phyloP scores from a whole-genome alignment of 495 filamentous ascomycete species.

The Pseudomonodictys pantanalensis region DNA sequence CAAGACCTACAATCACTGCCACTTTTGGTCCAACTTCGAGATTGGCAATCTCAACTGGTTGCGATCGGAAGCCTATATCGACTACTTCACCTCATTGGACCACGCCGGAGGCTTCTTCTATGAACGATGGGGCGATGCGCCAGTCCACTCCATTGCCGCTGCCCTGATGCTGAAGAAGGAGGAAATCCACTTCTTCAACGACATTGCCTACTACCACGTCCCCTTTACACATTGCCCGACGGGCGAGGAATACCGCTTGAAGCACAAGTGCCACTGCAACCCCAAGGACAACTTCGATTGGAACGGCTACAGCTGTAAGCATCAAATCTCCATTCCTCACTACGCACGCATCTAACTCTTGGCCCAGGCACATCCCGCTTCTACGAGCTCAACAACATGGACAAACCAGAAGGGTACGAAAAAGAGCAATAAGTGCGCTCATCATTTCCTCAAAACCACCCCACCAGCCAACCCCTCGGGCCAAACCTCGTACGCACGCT shows the following conservation, averaged over 20 bases:
- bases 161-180: slow-evolving; percentile 81
- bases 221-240: slow-evolving; percentile 98
- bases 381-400: slow-evolving; percentile 74
- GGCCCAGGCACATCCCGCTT: slow-evolving; percentile 69
- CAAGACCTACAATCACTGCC: slow-evolving; percentile 85
- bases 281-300: slow-evolving; percentile 97
- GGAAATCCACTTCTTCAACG: slow-evolving; percentile 96
- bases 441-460: not conserved
- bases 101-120: slow-evolving; percentile 60
- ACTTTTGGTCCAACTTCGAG: slow-evolving; percentile 73
- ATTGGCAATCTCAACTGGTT: slow-evolving; percentile 61
- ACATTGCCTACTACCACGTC: slow-evolving; percentile 98
- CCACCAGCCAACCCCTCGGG: not conserved
- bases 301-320: slow-evolving; percentile 87
- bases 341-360: not conserved
- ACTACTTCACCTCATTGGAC: slow-evolving; percentile 59
- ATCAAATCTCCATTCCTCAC: not conserved
- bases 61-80: slow-evolving; percentile 53
- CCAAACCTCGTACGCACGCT: not conserved
- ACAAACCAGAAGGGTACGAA: slow-evolving; percentile 80
- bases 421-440: slow-evolving; percentile 41
- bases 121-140: slow-evolving; percentile 62
- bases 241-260: slow-evolving; percentile 71
- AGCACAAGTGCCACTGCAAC: slow-evolving; percentile 89
- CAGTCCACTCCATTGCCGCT: slow-evolving; percentile 87